Evolutionary conservation across 192 early-diverging fungal species (phyloP).

Genomic region (Coemansia umbellata): DNA sequence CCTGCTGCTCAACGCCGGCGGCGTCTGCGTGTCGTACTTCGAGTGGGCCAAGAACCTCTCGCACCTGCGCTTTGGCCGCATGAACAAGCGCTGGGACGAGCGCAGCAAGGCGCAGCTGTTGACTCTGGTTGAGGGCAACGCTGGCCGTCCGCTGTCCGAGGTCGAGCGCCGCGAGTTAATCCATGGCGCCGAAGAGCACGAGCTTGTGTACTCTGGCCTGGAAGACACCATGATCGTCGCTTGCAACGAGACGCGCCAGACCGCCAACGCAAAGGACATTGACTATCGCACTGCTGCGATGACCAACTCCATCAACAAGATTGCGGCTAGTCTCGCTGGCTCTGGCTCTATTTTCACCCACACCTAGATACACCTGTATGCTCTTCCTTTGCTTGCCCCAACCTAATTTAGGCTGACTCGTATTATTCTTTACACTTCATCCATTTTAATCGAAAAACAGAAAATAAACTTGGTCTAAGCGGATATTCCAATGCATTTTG

Average conservation of each 20-base stretch:
- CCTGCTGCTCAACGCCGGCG: constrained; percentile 75
- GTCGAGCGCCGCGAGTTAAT: constrained; percentile 71
- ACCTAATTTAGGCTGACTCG: too few species aligned
- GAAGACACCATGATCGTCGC: constrained; percentile 86
- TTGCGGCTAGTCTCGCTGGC: constrained; percentile 66
- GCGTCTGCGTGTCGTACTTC: constrained; percentile 78
- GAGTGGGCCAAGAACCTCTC: constrained; percentile 85
- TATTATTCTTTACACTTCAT: too few species aligned
- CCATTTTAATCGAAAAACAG: too few species aligned
- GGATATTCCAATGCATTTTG: constrained; percentile 25
- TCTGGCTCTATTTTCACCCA: constrained; percentile 74
- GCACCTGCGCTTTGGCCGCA: constrained; percentile 80
- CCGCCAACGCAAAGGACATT: constrained; percentile 59
- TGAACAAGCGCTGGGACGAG: constrained; percentile 84
- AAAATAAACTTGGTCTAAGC: too few species aligned
- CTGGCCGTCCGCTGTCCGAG: constrained; percentile 67
- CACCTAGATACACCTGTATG: too few species aligned
- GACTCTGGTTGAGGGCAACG: constrained; percentile 68
- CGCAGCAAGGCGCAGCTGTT: constrained; percentile 66
- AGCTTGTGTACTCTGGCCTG: constrained; percentile 80
- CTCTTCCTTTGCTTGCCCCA: too few species aligned
- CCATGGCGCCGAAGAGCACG: constrained; percentile 79
- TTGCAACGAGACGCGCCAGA: constrained; percentile 68
- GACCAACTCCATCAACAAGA: constrained; percentile 79
- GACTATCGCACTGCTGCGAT: constrained; percentile 78